A percentile compares a stretch with the other conserved stretches of the same genome.
These are phyloP conservation scores for Prosopis cineraria DNA, from an alignment of 306 rosid genomes.

Conservation along the genomic window DNA sequence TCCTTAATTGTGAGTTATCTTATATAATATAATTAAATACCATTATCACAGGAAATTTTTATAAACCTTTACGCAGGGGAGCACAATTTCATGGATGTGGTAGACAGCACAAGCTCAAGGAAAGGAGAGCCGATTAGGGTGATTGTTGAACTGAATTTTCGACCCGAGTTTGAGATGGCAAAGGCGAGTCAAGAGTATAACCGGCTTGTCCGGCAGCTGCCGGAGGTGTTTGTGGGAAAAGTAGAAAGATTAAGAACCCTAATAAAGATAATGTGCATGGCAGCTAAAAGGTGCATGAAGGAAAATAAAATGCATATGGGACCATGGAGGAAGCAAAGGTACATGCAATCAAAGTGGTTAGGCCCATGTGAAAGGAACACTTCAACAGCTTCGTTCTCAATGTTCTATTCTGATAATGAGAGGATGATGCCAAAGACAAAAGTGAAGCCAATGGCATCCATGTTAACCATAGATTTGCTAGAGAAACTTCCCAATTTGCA, in stretches of 20 bases:
- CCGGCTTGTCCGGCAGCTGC: slow-evolving; percentile 50
- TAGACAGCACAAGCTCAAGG: slow-evolving; percentile 44
- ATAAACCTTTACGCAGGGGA: slow-evolving; percentile 51
- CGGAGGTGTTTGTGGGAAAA: slow-evolving; percentile 78
- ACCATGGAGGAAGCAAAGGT: neutral
- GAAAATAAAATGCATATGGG: neutral
- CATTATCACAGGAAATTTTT: neutral
- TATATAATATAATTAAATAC: too few relatives aligned
- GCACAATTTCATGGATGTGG: slow-evolving; percentile 70
- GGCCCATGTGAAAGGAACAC: slow-evolving; percentile 61
- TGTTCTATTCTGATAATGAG: slow-evolving; percentile 27
- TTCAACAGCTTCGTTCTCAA: slow-evolving; percentile 39
- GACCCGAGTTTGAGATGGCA: slow-evolving; percentile 77
- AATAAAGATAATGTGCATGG: slow-evolving; percentile 65
- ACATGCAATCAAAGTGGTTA: neutral
- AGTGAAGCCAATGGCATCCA: slow-evolving; percentile 57
- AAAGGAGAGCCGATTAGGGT: slow-evolving; percentile 58
- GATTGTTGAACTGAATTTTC: slow-evolving; percentile 67
- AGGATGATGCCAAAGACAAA: slow-evolving; percentile 41
- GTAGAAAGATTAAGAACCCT: slow-evolving; percentile 58
- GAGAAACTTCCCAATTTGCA: slow-evolving; percentile 56
- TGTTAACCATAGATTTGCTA: slow-evolving; percentile 72
- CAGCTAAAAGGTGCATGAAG: neutral
- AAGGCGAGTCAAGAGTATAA: slow-evolving; percentile 60
- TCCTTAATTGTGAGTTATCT: neutral